Evolutionary conservation across 2,329 filamentous ascomycete genomes (phyloP).

Genomic region (Trichophyton simii): DNA sequence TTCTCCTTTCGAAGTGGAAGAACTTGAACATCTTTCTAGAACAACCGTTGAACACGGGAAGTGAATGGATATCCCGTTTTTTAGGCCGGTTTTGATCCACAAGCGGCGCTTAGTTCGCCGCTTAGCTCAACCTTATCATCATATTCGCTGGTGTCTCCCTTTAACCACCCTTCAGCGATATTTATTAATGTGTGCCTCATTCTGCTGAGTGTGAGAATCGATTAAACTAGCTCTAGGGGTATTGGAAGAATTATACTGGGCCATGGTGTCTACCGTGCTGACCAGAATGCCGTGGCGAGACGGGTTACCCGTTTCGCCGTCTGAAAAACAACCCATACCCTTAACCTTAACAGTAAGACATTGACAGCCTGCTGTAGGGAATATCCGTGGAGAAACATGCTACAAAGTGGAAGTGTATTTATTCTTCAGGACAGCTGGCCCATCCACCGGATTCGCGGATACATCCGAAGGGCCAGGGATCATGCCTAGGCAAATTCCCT

Average conservation of each 20-base stretch:
- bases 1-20: conserved; percentile 20
- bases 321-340: background rate
- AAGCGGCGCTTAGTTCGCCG: background rate
- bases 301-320: background rate
- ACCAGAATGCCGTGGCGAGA: background rate
- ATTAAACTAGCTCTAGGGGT: too few species aligned
- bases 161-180: background rate
- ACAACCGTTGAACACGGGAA: background rate
- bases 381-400: background rate
- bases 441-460: background rate
- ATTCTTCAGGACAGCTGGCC: background rate
- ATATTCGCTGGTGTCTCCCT: background rate
- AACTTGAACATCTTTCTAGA: background rate
- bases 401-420: background rate
- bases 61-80: background rate
- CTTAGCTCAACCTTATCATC: background rate
- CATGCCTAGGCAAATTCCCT: too few species aligned
- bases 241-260: too few species aligned
- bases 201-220: too few species aligned
- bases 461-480: background rate
- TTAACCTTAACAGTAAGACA: background rate
- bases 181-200: too few species aligned
- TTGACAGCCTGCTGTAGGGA: background rate
- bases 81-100: background rate
- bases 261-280: too few species aligned